These are phyloP conservation scores for Penicillium sp. DNA, from an alignment of 2,329 filamentous ascomycete species.

Conservation along the genomic window DNA sequence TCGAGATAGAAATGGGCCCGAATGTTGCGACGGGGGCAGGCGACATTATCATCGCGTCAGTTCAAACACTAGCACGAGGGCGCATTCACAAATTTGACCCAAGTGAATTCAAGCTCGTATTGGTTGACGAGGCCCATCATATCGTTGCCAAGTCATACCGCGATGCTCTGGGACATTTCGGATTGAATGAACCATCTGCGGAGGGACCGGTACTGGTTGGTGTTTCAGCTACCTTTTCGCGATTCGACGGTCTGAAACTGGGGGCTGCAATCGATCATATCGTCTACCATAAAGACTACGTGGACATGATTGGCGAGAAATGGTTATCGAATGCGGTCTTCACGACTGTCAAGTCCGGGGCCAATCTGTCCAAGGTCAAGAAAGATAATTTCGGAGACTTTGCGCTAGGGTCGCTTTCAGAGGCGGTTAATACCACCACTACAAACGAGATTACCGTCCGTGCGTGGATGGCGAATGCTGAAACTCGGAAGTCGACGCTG, in stretches of 20 bases:
- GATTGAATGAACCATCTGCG: conserved; percentile 55
- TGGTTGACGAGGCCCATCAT: conserved; percentile 97
- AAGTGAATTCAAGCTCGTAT: conserved; percentile 75
- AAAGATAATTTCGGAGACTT: conserved; percentile 72
- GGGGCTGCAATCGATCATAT: conserved; percentile 90
- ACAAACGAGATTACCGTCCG: conserved; percentile 83
- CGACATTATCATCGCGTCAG: conserved; percentile 90
- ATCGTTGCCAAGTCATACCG: conserved; percentile 85
- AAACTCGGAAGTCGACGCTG: conserved; percentile 74
- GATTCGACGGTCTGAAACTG: conserved; percentile 79
- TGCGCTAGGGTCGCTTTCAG: conserved; percentile 70
- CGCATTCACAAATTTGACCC: conserved; percentile 83
- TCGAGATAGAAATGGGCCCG: conserved; percentile 91
- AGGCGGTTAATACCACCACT: conserved; percentile 75
- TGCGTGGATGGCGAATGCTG: conserved; percentile 78
- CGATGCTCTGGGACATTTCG: conserved; percentile 73
- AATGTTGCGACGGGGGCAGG: conserved; percentile 73
- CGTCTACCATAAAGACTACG: conserved; percentile 85
- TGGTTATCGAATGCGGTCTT: conserved; percentile 93
- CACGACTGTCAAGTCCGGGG: conserved; percentile 82
- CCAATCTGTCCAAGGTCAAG: conserved; percentile 72
- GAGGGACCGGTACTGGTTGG: conserved; percentile 71
- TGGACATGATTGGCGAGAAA: conserved; percentile 81
- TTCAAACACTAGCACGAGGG: conserved; percentile 77
- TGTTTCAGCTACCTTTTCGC: conserved; percentile 77